These are phyloP conservation scores for Postia placenta DNA, from an alignment of 768 basidiomycete species.

Conservation along the genomic window DNA sequence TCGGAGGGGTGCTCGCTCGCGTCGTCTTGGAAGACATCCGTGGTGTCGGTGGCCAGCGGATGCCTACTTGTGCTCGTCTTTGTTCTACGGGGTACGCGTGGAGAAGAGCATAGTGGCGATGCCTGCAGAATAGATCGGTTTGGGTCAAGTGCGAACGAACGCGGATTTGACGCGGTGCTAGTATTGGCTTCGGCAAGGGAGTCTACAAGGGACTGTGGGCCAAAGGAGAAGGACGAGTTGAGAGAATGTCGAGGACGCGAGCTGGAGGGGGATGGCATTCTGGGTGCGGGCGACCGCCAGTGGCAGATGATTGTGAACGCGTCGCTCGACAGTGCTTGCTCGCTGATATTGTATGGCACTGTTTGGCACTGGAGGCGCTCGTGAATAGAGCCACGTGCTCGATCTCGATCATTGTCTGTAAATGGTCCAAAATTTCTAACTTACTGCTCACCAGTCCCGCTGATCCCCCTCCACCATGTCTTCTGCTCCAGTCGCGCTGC, in stretches of 20 bases:
- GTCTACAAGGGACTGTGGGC: slow-evolving; percentile 69
- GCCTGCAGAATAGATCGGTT: slow-evolving; percentile 72
- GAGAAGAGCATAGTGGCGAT: slow-evolving; percentile 67
- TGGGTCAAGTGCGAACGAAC: slow-evolving; percentile 65
- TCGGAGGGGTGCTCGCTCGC: slow-evolving; percentile 52
- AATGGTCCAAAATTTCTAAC: not conserved
- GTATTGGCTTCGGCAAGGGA: slow-evolving; percentile 63
- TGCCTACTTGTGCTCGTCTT: slow-evolving; percentile 50
- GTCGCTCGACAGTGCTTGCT: not conserved
- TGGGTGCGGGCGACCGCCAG: slow-evolving; percentile 3
- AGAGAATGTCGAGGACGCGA: slow-evolving; percentile 63
- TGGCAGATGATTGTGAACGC: too few relatives aligned
- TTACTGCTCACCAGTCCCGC: not conserved
- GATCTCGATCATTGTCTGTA: not conserved
- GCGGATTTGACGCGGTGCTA: slow-evolving; percentile 50
- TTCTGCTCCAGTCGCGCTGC: not conserved
- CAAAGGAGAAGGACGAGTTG: slow-evolving; percentile 79
- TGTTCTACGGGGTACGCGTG: slow-evolving; percentile 45
- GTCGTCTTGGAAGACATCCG: slow-evolving; percentile 61
- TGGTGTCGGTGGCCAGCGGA: slow-evolving; percentile 73
- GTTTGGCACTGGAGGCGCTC: slow-evolving; percentile 3
- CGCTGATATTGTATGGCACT: not conserved
- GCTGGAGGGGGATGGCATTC: slow-evolving; percentile 24
- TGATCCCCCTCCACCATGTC: slow-evolving; percentile 2
- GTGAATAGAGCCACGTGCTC: slow-evolving; percentile 4